These are phyloP conservation scores for Oxyria digyna DNA, from an alignment of 148 eudicot species.

Conservation along the genomic window DNA sequence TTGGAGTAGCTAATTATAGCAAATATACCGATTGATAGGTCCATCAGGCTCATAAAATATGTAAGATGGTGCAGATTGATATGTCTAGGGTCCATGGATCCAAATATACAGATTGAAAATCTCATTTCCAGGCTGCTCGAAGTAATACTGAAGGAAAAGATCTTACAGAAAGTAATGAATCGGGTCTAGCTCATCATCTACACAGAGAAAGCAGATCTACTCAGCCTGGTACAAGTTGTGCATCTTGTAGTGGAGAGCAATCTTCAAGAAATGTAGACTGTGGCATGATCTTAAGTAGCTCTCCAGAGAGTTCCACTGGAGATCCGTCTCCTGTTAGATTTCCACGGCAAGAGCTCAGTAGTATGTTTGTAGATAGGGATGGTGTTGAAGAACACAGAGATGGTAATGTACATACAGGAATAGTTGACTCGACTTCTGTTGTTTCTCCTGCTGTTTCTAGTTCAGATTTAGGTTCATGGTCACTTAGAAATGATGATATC, in stretches of 20 bases:
- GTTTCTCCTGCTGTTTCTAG: slow-evolving; percentile 21
- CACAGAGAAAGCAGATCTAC: slow-evolving; percentile 13
- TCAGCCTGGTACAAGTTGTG: slow-evolving; percentile 21
- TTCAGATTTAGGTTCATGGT: slow-evolving; percentile 19
- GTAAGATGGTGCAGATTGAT: too few species aligned
- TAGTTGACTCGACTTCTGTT: slow-evolving; percentile 20
- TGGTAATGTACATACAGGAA: slow-evolving; percentile 15
- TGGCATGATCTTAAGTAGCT: neutral
- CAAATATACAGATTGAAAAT: too few species aligned
- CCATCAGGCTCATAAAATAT: too few species aligned
- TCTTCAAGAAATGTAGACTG: slow-evolving; percentile 11
- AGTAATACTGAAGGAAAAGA: slow-evolving; percentile 21
- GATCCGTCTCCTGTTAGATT: slow-evolving; percentile 8
- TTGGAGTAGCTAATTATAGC: too few species aligned
- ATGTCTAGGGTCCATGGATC: too few species aligned
- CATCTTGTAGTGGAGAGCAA: slow-evolving; percentile 20
- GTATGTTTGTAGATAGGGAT: slow-evolving; percentile 15
- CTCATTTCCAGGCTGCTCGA: too few species aligned
- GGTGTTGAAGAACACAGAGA: slow-evolving; percentile 21
- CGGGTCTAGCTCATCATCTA: slow-evolving; percentile 15
- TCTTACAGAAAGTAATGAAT: slow-evolving; percentile 24
- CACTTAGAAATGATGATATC: slow-evolving; percentile 23
- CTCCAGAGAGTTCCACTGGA: slow-evolving; percentile 7
- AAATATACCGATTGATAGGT: too few species aligned
- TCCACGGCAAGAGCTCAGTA: slow-evolving; percentile 17